These are phyloP conservation scores for Fusarium scirpi DNA, from an alignment of 2,329 filamentous ascomycete genomes.

Conservation along the genomic window DNA sequence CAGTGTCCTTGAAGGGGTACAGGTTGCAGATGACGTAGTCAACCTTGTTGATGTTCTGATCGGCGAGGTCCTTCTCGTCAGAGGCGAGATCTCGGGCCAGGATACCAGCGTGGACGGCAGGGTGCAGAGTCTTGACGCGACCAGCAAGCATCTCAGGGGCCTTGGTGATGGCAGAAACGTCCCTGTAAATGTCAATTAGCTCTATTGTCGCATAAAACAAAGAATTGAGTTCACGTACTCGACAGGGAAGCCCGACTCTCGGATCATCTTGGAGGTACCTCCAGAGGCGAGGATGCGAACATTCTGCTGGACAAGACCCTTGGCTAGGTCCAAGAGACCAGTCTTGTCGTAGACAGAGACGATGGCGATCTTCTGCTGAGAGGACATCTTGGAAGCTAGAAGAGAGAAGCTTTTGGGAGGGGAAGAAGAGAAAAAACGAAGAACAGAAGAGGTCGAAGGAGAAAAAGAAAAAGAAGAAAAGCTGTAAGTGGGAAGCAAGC, in stretches of 20 bases:
- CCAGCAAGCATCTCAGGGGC: conserved; percentile 97
- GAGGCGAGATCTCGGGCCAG: conserved; percentile 93
- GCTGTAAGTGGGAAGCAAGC: conserved; percentile 31
- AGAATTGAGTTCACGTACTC: conserved; percentile 72
- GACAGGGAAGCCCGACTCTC: conserved; percentile 94
- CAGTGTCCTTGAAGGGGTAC: conserved; percentile 98
- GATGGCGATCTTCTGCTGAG: conserved; percentile 78
- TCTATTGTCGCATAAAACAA: not conserved
- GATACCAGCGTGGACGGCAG: conserved; percentile 90
- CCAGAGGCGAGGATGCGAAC: conserved; percentile 94
- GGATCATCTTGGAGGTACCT: conserved; percentile 94
- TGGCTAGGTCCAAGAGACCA: conserved; percentile 89
- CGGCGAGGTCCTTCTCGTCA: conserved; percentile 95
- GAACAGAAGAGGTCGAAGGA: conserved; percentile 11
- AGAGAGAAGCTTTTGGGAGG: conserved; percentile 19
- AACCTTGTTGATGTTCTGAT: conserved; percentile 95
- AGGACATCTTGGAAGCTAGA: conserved; percentile 51
- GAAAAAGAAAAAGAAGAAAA: conserved; percentile 13
- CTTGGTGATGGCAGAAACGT: conserved; percentile 96
- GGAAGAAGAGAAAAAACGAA: not conserved
- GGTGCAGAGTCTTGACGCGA: conserved; percentile 90
- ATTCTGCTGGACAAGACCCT: conserved; percentile 88
- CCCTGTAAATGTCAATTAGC: conserved; percentile 64
- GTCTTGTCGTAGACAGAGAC: conserved; percentile 99
- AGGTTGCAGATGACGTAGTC: conserved; percentile 98